Evolutionary conservation across 768 basidiomycete genomes (phyloP).

Genomic region (Boletus reticuloceps): DNA sequence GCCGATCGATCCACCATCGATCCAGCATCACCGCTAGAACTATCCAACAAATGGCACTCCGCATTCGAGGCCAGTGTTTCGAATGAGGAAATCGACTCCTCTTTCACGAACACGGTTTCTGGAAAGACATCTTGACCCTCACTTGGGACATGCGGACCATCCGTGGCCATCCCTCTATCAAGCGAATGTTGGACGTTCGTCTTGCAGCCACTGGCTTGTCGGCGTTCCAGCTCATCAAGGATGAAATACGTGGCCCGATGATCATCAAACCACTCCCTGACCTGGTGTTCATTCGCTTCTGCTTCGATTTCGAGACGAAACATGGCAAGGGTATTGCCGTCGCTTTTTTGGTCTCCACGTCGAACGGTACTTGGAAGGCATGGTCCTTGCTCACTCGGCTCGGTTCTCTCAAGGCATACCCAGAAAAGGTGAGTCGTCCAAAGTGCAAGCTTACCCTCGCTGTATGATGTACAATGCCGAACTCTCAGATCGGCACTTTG

Average conservation of each 20-base stretch:
- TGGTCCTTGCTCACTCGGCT: constrained; percentile 59
- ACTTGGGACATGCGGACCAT: constrained; percentile 57
- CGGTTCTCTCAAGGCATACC: constrained; percentile 50
- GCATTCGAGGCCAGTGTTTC: constrained; percentile 10
- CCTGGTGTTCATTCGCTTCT: constrained; percentile 53
- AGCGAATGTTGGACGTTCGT: constrained; percentile 35
- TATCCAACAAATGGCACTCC: constrained; percentile 17
- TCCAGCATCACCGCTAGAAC: constrained; percentile 3
- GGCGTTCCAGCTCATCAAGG: constrained; percentile 19
- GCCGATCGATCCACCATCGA: constrained; percentile 12
- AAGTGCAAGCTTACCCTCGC: neutral
- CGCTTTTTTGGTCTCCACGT: constrained; percentile 45
- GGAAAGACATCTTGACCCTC: constrained; percentile 51
- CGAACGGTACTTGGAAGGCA: constrained; percentile 50
- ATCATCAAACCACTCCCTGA: constrained; percentile 47
- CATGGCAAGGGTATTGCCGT: constrained; percentile 52
- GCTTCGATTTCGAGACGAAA: constrained; percentile 53
- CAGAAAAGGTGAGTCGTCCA: constrained; percentile 37
- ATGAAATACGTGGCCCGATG: constrained; percentile 24
- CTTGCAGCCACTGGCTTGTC: constrained; percentile 25
- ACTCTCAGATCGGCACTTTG: constrained; percentile 32
- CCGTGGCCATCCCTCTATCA: constrained; percentile 36
- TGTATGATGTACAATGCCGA: neutral
- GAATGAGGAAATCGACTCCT: constrained; percentile 4
- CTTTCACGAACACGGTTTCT: constrained; percentile 33